Conservation (phyloP, 2,329 filamentous ascomycete species). For the Geosmithia flava region DNA sequence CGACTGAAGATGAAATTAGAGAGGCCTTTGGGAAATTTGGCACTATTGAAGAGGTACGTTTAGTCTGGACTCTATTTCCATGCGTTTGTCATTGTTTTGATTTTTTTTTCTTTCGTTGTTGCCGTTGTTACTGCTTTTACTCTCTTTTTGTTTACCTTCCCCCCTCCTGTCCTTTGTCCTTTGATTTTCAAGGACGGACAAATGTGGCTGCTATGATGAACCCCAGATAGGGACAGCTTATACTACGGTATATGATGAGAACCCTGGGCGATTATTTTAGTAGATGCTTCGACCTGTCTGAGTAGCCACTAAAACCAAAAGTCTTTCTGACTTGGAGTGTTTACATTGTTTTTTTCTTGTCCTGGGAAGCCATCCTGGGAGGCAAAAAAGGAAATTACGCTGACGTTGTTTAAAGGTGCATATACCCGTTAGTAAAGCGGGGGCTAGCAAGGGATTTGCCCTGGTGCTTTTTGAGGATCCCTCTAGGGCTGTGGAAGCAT, state of each 20-base stretch:
- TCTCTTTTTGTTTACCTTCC: neutral
- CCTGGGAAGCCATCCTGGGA: no score
- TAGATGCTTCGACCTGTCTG: constrained; percentile 97
- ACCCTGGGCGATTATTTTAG: constrained; percentile 95
- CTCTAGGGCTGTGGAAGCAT: constrained; percentile 65
- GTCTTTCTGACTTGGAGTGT: constrained; percentile 7
- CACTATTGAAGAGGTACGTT: constrained; percentile 74
- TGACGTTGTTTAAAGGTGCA: constrained; percentile 52
- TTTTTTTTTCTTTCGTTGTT: constrained; percentile 1
- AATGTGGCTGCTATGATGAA: constrained; percentile 65
- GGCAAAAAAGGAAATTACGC: neutral
- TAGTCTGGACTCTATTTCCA: neutral
- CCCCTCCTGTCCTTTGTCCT: constrained; percentile 4
- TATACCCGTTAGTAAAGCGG: constrained; percentile 61
- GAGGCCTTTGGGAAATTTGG: constrained; percentile 63
- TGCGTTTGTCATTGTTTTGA: neutral
- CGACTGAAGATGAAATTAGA: constrained; percentile 65
- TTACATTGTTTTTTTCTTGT: constrained; percentile 9
- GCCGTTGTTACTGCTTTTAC: neutral
- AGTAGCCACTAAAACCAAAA: constrained; percentile 19
- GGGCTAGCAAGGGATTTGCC: constrained; percentile 78
- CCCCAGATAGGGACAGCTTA: constrained; percentile 99
- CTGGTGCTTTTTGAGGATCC: constrained; percentile 69
- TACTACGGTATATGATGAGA: constrained; percentile 85
- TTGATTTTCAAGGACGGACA: neutral